phyloP scores from a whole-genome alignment of 1,284 basidiomycete species.

The Apiotrichum sp. region DNA sequence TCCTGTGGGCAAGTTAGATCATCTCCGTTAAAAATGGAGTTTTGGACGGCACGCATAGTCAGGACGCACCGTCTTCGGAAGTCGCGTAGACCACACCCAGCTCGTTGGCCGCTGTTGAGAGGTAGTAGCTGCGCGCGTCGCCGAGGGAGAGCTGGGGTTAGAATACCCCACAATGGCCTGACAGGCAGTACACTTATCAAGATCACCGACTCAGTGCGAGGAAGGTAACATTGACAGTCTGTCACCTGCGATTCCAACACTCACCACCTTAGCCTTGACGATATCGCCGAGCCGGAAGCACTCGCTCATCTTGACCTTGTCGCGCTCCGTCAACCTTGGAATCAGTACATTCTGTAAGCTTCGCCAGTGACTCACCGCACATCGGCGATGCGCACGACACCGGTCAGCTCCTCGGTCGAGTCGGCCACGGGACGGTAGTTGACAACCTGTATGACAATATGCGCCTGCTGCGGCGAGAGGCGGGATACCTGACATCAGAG shows the following conservation, averaged over 20 bases:
- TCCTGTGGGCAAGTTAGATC: slow-evolving; percentile 21
- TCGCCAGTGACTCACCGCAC: slow-evolving; percentile 51
- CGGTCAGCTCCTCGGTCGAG: slow-evolving; percentile 81
- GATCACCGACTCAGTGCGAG: no score
- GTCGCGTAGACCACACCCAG: slow-evolving; percentile 57
- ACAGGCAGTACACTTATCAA: no score
- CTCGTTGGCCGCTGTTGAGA: slow-evolving; percentile 89
- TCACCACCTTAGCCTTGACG: slow-evolving; percentile 82
- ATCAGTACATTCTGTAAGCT: not conserved
- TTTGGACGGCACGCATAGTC: not conserved
- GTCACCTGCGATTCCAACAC: slow-evolving; percentile 36
- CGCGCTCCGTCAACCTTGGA: slow-evolving; percentile 68
- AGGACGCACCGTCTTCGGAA: slow-evolving; percentile 41
- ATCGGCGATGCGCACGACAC: slow-evolving; percentile 86
- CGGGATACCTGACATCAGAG: slow-evolving; percentile 59
- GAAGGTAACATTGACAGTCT: no score
- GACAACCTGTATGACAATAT: slow-evolving; percentile 79
- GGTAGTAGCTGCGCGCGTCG: slow-evolving; percentile 88
- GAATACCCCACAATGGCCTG: not conserved
- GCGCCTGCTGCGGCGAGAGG: slow-evolving; percentile 79
- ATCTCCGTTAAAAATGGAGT: no score
- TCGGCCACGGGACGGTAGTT: slow-evolving; percentile 80
- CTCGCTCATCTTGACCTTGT: slow-evolving; percentile 85
- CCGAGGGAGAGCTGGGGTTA: slow-evolving; percentile 71
- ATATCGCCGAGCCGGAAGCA: slow-evolving; percentile 96